Base-by-base conservation (phyloP, 495 filamentous ascomycete species). In the Xylaria palmicola region DNA sequence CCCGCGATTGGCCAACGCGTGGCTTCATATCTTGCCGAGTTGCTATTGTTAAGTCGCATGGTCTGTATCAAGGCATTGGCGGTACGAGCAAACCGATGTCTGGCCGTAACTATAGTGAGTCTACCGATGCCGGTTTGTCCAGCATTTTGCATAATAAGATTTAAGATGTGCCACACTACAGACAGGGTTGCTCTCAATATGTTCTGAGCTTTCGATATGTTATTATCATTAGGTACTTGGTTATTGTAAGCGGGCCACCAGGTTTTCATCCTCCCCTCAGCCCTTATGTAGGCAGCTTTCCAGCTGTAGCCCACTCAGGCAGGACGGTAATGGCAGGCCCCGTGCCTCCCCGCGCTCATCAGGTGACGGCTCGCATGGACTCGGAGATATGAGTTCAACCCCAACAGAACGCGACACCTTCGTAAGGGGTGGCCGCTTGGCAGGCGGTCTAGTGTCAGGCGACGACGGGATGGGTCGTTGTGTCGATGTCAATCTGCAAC, bases 401-500 rank as follows among this genome's bases (percentile, higher is more conserved):
- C 26, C 10, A 34, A 40, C 6, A 19, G 17, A n/a, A 55, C n/a
- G n/a, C n/a, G 20, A 41, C 4, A 19, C 20, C 5, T 40, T 17
- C 26, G 20, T n/a, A n/a, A 32, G 27, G 4, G 43, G 19, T 27
- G 29, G 27, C 3, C 53, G 22, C 53, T 30, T 27, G 39, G 34
- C 39, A 17, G 39, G 24, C 12, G 19, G 22, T 36, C 53, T 56
- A 30, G 53, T 24, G 53, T 44, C 26, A 43, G 53, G 15, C 37
- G 27, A 40, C 37, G 39, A 56, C 26, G 53, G 37, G 39, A 56
- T 40, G 53, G 53, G 32, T 56, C 39, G 39, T 34, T 56, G 51
- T 41, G 12, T 56, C 37, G 10, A 34, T 44, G 37, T 56, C 37
- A 44, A 56, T 19, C 53, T 56, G 53, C 53, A 56, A 56, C 41